phyloP scores from a whole-genome alignment of 2,329 filamentous ascomycete genomes.

The Cercospora berteroae region DNA sequence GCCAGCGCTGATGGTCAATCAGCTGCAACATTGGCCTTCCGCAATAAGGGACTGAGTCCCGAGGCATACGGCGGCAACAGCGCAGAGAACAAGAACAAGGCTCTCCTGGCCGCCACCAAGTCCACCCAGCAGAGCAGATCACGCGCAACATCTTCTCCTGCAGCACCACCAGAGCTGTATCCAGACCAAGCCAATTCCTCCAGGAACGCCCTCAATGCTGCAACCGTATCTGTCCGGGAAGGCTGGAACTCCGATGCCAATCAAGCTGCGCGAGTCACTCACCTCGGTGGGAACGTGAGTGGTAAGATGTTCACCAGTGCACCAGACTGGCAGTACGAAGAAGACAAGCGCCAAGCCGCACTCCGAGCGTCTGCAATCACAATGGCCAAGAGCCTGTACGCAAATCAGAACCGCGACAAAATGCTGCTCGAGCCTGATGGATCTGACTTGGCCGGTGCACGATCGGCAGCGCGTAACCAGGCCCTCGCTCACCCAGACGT shows the following conservation, averaged over 20 bases:
- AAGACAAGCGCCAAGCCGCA: slow-evolving; percentile 68
- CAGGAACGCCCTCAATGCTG: slow-evolving; percentile 69
- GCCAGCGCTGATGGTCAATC: slow-evolving; percentile 59
- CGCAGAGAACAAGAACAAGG: slow-evolving; percentile 59
- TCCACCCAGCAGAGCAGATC: slow-evolving; percentile 65
- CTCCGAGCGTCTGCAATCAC: slow-evolving; percentile 79
- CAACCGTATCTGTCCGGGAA: slow-evolving; percentile 62
- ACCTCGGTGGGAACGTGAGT: slow-evolving; percentile 63
- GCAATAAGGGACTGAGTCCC: slow-evolving; percentile 49
- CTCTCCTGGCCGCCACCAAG: slow-evolving; percentile 71
- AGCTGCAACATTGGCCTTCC: slow-evolving; percentile 67
- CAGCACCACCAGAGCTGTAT: slow-evolving; percentile 47
- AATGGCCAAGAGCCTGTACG: slow-evolving; percentile 88
- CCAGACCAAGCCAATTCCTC: slow-evolving; percentile 60
- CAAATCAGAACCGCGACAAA: slow-evolving; percentile 51
- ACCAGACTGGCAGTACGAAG: slow-evolving; percentile 69
- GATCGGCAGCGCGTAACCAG: slow-evolving; percentile 32
- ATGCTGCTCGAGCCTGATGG: slow-evolving; percentile 25
- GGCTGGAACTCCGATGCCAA: slow-evolving; percentile 50
- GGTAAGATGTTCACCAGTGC: slow-evolving; percentile 71
- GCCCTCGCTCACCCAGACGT: slow-evolving; percentile 46
- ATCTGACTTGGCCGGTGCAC: slow-evolving; percentile 25
- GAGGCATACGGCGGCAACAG: slow-evolving; percentile 49
- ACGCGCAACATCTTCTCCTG: slow-evolving; percentile 61
- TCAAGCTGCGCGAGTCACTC: slow-evolving; percentile 61